Evolutionary conservation across 768 basidiomycete species (phyloP).

Genomic region (Pleurotus djamor): DNA sequence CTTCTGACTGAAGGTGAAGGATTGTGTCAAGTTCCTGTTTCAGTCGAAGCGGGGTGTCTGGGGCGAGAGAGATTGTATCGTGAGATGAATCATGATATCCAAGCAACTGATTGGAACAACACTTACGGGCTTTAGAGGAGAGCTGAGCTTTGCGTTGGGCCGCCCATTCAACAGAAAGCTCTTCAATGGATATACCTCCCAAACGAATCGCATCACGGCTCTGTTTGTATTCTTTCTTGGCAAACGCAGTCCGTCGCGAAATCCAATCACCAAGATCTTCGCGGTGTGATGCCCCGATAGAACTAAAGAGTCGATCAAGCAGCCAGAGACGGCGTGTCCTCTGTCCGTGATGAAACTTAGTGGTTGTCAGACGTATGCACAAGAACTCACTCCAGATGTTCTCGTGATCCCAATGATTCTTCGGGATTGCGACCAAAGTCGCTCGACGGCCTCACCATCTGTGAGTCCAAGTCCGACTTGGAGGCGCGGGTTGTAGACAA

Average conservation of each 20-base stretch:
- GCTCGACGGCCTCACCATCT: slow-evolving; percentile 32
- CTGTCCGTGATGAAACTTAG: slow-evolving; percentile 9
- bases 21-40: slow-evolving; percentile 30
- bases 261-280: slow-evolving; percentile 34
- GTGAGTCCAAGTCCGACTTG: slow-evolving; percentile 21
- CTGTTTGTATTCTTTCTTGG: slow-evolving; percentile 12
- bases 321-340: slow-evolving; percentile 25
- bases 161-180: slow-evolving; percentile 28
- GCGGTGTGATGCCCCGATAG: slow-evolving; percentile 19
- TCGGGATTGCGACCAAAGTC: slow-evolving; percentile 29
- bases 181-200: slow-evolving; percentile 9
- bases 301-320: slow-evolving; percentile 25
- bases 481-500: slow-evolving; percentile 27
- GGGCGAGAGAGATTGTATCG: no score
- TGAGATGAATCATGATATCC: background rate
- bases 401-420: slow-evolving; percentile 31
- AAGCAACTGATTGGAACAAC: background rate
- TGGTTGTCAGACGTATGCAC: background rate
- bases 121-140: slow-evolving; percentile 24
- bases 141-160: slow-evolving; percentile 27
- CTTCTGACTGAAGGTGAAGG: slow-evolving; percentile 23
- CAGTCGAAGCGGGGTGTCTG: slow-evolving; percentile 25
- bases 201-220: no score
- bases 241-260: slow-evolving; percentile 13
- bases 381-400: slow-evolving; percentile 28